phyloP scores from a whole-genome alignment of 768 basidiomycete genomes.

The Trametes cinnabarina region DNA sequence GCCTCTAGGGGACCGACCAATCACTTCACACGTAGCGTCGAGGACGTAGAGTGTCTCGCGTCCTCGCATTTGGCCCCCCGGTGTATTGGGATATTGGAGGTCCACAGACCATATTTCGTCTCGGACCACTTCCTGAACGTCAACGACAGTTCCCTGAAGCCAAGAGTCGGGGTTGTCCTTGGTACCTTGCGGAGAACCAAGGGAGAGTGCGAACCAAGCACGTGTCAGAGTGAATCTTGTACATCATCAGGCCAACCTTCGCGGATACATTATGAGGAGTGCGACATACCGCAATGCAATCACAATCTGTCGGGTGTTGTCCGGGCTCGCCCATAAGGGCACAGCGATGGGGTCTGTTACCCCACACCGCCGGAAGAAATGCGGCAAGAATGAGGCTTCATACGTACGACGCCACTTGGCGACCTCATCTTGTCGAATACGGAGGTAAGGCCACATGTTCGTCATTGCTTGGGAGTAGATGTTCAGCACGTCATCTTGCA shows the following conservation, averaged over 20 bases:
- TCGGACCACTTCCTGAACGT: constrained; percentile 50
- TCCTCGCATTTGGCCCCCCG: constrained; percentile 20
- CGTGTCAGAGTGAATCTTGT: constrained; percentile 61
- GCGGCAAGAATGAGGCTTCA: constrained; percentile 49
- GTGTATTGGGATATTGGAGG: constrained; percentile 20
- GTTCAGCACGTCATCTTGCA: constrained; percentile 36
- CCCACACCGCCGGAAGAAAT: constrained; percentile 29
- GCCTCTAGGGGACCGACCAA: constrained; percentile 40
- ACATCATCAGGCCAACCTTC: not conserved
- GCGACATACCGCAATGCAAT: constrained; percentile 52
- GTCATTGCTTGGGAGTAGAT: constrained; percentile 44
- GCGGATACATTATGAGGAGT: not conserved
- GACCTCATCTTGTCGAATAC: constrained; percentile 46
- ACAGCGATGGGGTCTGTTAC: constrained; percentile 37
- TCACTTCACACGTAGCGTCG: constrained; percentile 71
- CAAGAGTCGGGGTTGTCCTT: constrained; percentile 32
- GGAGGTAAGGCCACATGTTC: constrained; percentile 75
- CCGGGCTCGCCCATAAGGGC: constrained; percentile 58
- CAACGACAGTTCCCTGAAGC: constrained; percentile 40
- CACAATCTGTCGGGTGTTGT: constrained; percentile 53
- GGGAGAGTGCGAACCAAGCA: constrained; percentile 61
- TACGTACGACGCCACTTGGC: constrained; percentile 39
- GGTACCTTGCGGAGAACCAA: constrained; percentile 33
- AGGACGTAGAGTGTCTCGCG: constrained; percentile 52
- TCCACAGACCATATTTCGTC: constrained; percentile 63